These are phyloP conservation scores for Apiospora arundinis DNA, from an alignment of 2,329 filamentous ascomycete genomes.

Conservation along the genomic window DNA sequence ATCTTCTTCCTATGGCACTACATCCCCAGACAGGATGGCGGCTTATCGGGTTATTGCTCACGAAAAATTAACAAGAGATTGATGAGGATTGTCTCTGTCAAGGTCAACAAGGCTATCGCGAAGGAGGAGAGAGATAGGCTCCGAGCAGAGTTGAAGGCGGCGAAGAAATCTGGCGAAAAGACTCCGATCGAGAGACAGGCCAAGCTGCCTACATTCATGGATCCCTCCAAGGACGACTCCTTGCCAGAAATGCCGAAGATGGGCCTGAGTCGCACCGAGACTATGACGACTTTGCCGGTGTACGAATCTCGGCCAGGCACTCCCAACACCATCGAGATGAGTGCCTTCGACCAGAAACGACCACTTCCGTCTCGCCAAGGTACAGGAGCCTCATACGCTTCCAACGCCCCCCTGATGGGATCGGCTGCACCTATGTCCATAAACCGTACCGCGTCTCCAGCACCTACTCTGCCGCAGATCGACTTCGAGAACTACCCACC, in stretches of 20 bases:
- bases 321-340: slow-evolving; percentile 59
- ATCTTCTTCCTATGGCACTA: slow-evolving; percentile 91
- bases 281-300: slow-evolving; percentile 63
- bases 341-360: slow-evolving; percentile 57
- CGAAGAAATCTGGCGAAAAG: slow-evolving; percentile 62
- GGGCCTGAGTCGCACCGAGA: slow-evolving; percentile 64
- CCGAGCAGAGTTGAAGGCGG: slow-evolving; percentile 56
- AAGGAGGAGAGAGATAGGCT: slow-evolving; percentile 72
- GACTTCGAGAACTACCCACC: slow-evolving; percentile 40
- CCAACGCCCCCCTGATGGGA: slow-evolving; percentile 67
- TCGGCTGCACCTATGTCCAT: slow-evolving; percentile 68
- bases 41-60: slow-evolving; percentile 84
- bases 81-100: slow-evolving; percentile 81
- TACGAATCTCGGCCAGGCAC: slow-evolving; percentile 68
- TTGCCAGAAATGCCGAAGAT: slow-evolving; percentile 65
- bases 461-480: slow-evolving; percentile 43
- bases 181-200: slow-evolving; percentile 60
- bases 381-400: slow-evolving; percentile 63
- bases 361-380: slow-evolving; percentile 50
- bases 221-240: slow-evolving; percentile 55
- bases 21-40: slow-evolving; percentile 82
- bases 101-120: slow-evolving; percentile 86
- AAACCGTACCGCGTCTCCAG: slow-evolving; percentile 45
- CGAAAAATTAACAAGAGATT: slow-evolving; percentile 89
- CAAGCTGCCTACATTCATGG: slow-evolving; percentile 70